A percentile compares a stretch with the other conserved stretches of the same genome.
phyloP scores from a whole-genome alignment of 169 alveolate species.

The Plasmodium berghei region DNA sequence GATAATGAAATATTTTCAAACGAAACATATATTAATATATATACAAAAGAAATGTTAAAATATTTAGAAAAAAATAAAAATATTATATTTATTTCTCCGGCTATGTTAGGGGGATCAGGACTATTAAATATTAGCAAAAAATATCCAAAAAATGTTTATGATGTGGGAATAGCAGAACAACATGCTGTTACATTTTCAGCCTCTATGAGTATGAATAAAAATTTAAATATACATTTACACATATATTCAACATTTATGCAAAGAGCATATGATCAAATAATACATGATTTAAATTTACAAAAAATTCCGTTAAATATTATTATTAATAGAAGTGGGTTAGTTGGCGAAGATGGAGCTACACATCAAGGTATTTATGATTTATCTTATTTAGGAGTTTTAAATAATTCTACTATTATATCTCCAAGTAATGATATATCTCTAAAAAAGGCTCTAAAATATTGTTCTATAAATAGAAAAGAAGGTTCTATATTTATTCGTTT shows the following conservation, averaged over 20 bases:
- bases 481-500: conserved; percentile 30
- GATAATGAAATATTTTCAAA: conserved; percentile 25
- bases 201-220: conserved; percentile 88
- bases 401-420: conserved; percentile 85
- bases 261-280: conserved; percentile 90
- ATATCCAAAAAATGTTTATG: conserved; percentile 87
- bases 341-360: conserved; percentile 91
- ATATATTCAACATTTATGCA: conserved; percentile 91
- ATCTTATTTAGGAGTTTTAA: conserved; percentile 83
- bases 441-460: conserved; percentile 22
- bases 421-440: conserved; percentile 87
- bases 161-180: conserved; percentile 93
- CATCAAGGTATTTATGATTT: conserved; percentile 92
- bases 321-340: conserved; percentile 89
- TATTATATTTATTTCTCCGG: conserved; percentile 88
- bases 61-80: conserved; percentile 78
- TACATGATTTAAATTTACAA: conserved; percentile 88
- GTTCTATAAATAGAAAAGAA: conserved; percentile 21
- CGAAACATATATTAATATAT: conserved; percentile 81
- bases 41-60: conserved; percentile 80
- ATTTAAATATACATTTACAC: conserved; percentile 84
- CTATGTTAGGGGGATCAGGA: conserved; percentile 92
- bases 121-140: conserved; percentile 80
- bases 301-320: conserved; percentile 85
- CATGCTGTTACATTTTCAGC: conserved; percentile 92